These are phyloP conservation scores for Malassezia arunalokei DNA, from an alignment of 1,284 basidiomycete genomes.

Conservation along the genomic window DNA sequence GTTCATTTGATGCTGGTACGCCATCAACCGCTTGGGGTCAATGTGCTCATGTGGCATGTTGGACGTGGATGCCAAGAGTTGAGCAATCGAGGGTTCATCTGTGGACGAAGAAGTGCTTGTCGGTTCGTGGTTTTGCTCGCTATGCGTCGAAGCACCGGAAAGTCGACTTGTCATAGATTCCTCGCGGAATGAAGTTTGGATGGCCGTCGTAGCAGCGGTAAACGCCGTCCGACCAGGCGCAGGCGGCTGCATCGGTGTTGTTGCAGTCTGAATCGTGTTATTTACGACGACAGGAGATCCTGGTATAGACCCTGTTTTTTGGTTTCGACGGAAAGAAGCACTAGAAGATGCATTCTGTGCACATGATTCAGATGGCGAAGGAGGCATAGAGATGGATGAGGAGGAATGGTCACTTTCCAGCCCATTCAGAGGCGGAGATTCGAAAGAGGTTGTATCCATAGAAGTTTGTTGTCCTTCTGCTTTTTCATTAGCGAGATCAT, in stretches of 20 bases:
- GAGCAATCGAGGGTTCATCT: not conserved
- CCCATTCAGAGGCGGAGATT: not conserved
- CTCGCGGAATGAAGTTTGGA: not conserved
- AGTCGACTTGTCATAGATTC: not conserved
- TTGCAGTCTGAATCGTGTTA: not conserved
- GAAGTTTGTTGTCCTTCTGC: too few relatives aligned
- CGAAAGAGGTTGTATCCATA: too few relatives aligned
- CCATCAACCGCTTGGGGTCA: slow-evolving; percentile 5
- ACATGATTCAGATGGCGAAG: slow-evolving; percentile 9
- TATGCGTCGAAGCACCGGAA: not conserved
- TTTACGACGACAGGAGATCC: not conserved
- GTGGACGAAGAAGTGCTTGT: not conserved
- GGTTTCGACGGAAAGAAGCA: too few relatives aligned
- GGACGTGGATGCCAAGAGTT: not conserved
- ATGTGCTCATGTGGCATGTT: slow-evolving; percentile 4
- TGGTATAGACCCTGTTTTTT: not conserved
- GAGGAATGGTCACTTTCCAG: not conserved
- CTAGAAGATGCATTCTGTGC: not conserved
- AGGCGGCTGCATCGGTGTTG: slow-evolving; percentile 2
- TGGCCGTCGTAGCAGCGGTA: not conserved
- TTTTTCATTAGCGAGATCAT: too few relatives aligned
- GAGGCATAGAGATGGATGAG: slow-evolving; percentile 2
- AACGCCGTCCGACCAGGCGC: slow-evolving; percentile 1
- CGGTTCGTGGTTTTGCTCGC: not conserved
- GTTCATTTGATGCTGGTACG: slow-evolving; percentile 16